phyloP scores from a whole-genome alignment of 1,284 basidiomycete genomes.

The Sporisorium graminicola region DNA sequence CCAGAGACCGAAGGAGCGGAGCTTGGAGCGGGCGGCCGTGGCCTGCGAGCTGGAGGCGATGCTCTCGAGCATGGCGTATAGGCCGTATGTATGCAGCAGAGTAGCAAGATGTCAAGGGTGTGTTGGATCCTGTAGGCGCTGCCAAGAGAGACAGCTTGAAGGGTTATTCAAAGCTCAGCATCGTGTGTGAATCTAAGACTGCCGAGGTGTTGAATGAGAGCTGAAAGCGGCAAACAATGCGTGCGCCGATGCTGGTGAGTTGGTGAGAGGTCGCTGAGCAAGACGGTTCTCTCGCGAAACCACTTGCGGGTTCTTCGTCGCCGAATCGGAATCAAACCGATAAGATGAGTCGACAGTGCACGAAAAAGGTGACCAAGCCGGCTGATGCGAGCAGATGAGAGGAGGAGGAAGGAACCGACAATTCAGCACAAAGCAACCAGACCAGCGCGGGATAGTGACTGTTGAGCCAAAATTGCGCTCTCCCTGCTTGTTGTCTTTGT shows the following conservation, averaged over 20 bases:
- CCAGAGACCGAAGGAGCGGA: conserved; percentile 29
- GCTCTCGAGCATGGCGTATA: conserved; percentile 11
- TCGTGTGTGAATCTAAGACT: neutral
- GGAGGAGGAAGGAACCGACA: neutral
- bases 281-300: neutral
- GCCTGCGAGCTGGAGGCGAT: conserved; percentile 10
- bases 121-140: neutral
- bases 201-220: neutral
- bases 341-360: neutral
- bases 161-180: conserved; percentile 6
- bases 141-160: conserved; percentile 5
- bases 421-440: neutral
- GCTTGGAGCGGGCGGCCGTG: conserved; percentile 10
- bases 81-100: neutral
- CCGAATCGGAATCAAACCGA: neutral
- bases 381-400: neutral
- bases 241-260: neutral
- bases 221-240: neutral
- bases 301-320: neutral
- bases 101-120: neutral
- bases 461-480: conserved; percentile 1
- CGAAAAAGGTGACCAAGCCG: neutral
- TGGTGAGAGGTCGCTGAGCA: neutral
- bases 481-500: neutral
- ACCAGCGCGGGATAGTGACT: neutral